These are phyloP conservation scores for Aspergillus saccharolyticus DNA, from an alignment of 495 filamentous ascomycete species.

Conservation along the genomic window DNA sequence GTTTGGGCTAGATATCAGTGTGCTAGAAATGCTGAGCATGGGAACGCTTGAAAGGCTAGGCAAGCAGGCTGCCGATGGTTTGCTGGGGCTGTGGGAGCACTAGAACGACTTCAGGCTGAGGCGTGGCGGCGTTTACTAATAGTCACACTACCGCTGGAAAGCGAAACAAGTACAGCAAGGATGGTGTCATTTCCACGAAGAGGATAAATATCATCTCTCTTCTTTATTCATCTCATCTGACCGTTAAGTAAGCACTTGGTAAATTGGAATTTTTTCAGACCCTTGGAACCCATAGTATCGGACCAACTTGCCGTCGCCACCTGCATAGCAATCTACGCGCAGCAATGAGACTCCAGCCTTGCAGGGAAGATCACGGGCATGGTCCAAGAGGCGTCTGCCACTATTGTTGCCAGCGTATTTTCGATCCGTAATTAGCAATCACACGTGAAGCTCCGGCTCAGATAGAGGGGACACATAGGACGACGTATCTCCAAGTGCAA, in stretches of 20 bases:
- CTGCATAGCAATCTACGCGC: slow-evolving; percentile 19
- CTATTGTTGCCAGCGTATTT: slow-evolving; percentile 6
- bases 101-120: neutral
- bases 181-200: too few species aligned
- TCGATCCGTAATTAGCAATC: slow-evolving; percentile 15
- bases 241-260: slow-evolving; percentile 15
- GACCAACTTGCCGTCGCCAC: slow-evolving; percentile 13
- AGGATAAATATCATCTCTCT: neutral
- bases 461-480: slow-evolving; percentile 11
- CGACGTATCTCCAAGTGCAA: slow-evolving; percentile 14
- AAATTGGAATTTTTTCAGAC: slow-evolving; percentile 8
- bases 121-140: too few species aligned
- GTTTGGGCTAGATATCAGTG: slow-evolving; percentile 31
- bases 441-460: slow-evolving; percentile 18
- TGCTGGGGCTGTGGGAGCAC: neutral
- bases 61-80: neutral
- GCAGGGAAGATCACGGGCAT: slow-evolving; percentile 12
- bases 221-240: neutral
- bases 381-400: slow-evolving; percentile 15
- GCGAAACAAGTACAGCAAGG: neutral
- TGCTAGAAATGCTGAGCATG: slow-evolving; percentile 27
- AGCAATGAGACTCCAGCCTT: slow-evolving; percentile 11
- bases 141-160: neutral
- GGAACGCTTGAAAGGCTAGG: neutral
- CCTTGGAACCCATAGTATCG: slow-evolving; percentile 19